phyloP scores from a whole-genome alignment of 2,329 filamentous ascomycete species.

The Cadophora sp. region DNA sequence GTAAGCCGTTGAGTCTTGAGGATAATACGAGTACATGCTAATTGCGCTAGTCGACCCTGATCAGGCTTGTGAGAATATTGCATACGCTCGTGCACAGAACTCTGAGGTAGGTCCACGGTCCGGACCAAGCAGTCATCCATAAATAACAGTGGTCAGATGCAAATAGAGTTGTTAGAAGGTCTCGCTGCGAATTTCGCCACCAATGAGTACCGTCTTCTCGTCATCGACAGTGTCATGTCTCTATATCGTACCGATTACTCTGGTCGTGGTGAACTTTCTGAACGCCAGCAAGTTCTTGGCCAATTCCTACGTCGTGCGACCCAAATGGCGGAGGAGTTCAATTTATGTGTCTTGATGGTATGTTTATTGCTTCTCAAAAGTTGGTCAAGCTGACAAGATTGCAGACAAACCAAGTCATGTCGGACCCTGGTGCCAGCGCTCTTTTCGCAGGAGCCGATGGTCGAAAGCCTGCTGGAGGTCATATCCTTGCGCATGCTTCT shows the following conservation, averaged over 20 bases:
- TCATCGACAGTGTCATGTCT: conserved; percentile 75
- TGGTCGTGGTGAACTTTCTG: conserved; percentile 71
- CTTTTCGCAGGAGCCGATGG: conserved; percentile 73
- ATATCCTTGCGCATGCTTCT: conserved; percentile 73
- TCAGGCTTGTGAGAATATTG: conserved; percentile 70
- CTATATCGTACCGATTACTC: conserved; percentile 72
- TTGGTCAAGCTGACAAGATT: neutral
- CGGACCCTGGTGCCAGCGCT: conserved; percentile 71
- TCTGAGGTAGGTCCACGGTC: conserved; percentile 55
- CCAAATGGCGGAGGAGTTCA: conserved; percentile 74
- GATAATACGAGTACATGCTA: conserved; percentile 17
- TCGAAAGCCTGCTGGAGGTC: conserved; percentile 70
- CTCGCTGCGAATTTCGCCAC: conserved; percentile 66
- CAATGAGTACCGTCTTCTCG: conserved; percentile 69
- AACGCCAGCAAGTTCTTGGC: conserved; percentile 72
- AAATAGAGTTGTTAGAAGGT: conserved; percentile 65
- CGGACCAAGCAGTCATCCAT: neutral
- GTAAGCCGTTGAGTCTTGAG: conserved; percentile 37
- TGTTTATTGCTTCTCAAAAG: conserved; percentile 13
- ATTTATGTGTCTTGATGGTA: conserved; percentile 68
- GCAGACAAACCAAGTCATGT: conserved; percentile 75
- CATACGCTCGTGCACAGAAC: conserved; percentile 68
- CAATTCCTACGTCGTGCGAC: conserved; percentile 68
- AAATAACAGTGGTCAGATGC: conserved; percentile 47
- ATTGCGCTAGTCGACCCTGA: conserved; percentile 57